Conservation (phyloP, 1,284 basidiomycete species). For the Athelia psychrophila region DNA sequence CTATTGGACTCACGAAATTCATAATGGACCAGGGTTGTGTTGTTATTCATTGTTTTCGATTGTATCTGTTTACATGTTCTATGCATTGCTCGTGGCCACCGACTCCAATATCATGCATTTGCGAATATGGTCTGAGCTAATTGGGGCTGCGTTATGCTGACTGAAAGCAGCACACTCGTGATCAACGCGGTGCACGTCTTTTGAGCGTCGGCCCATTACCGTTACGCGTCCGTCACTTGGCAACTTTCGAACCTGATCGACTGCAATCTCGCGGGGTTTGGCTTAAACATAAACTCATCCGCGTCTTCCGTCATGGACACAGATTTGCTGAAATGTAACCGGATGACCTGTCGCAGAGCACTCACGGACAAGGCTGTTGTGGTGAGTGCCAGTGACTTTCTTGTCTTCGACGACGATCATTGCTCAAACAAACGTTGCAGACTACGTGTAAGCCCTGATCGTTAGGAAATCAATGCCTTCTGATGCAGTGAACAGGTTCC, state of each 20-base stretch:
- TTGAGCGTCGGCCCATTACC: too few species aligned
- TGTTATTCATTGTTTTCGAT: background rate
- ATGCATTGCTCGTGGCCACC: background rate
- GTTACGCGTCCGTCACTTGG: too few species aligned
- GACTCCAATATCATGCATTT: background rate
- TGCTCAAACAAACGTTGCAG: constrained; percentile 11
- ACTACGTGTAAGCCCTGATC: constrained; percentile 28
- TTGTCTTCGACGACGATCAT: too few species aligned
- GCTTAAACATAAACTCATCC: too few species aligned
- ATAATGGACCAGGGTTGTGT: background rate
- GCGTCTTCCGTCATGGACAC: constrained; percentile 34
- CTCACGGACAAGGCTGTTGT: constrained; percentile 79
- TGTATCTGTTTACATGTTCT: background rate
- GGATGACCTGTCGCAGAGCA: constrained; percentile 62
- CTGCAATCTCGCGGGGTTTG: too few species aligned
- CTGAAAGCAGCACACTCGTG: too few species aligned
- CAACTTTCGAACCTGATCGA: too few species aligned
- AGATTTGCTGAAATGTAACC: constrained; percentile 66
- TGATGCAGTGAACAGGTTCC: background rate
- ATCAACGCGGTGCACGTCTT: too few species aligned
- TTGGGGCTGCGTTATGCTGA: too few species aligned
- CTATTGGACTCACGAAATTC: background rate
- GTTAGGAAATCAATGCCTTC: background rate
- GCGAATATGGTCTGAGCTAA: too few species aligned
- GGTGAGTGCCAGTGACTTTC: constrained; percentile 40